Percentiles rank a stretch among this genome's conserved stretches.
phyloP scores from a whole-genome alignment of 2,329 filamentous ascomycete genomes.

The Tolypocladium amazonense region DNA sequence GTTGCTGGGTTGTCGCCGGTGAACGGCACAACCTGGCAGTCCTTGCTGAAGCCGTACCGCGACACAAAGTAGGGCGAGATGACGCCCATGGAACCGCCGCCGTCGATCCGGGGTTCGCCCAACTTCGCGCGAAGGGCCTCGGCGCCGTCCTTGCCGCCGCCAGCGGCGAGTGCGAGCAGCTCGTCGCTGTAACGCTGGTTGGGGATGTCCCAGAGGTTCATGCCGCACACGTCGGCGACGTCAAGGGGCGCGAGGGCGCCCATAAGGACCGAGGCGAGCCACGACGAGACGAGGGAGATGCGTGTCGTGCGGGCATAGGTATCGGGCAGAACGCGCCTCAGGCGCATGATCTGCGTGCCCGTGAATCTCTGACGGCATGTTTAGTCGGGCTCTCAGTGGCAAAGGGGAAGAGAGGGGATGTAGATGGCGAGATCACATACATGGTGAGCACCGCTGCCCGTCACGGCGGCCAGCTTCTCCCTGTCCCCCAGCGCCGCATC shows the following conservation, averaged over 20 bases:
- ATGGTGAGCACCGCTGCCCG: slow-evolving; percentile 91
- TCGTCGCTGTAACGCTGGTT: slow-evolving; percentile 61
- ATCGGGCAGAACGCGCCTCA: slow-evolving; percentile 68
- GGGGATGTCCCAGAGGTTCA: slow-evolving; percentile 91
- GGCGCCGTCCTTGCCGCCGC: slow-evolving; percentile 38
- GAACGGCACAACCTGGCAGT: slow-evolving; percentile 73
- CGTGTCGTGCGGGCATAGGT: slow-evolving; percentile 72
- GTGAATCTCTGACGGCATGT: slow-evolving; percentile 65
- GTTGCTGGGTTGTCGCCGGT: slow-evolving; percentile 96
- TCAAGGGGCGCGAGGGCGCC: slow-evolving; percentile 82
- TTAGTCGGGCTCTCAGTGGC: neutral
- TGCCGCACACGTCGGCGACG: slow-evolving; percentile 88
- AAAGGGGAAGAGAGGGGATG: neutral
- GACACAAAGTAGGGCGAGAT: slow-evolving; percentile 70
- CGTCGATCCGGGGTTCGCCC: slow-evolving; percentile 69
- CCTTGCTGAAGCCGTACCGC: slow-evolving; percentile 65
- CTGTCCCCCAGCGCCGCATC: slow-evolving; percentile 59
- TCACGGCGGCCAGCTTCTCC: slow-evolving; percentile 62
- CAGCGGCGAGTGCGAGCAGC: slow-evolving; percentile 66
- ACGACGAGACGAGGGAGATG: slow-evolving; percentile 92
- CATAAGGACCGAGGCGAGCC: slow-evolving; percentile 82
- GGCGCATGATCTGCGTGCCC: slow-evolving; percentile 89
- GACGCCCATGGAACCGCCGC: slow-evolving; percentile 64
- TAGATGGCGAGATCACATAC: slow-evolving; percentile 37
- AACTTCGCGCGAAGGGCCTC: slow-evolving; percentile 64